Base-by-base conservation (phyloP, 192 early-diverging fungal genomes). In the Dissophora ornata region DNA sequence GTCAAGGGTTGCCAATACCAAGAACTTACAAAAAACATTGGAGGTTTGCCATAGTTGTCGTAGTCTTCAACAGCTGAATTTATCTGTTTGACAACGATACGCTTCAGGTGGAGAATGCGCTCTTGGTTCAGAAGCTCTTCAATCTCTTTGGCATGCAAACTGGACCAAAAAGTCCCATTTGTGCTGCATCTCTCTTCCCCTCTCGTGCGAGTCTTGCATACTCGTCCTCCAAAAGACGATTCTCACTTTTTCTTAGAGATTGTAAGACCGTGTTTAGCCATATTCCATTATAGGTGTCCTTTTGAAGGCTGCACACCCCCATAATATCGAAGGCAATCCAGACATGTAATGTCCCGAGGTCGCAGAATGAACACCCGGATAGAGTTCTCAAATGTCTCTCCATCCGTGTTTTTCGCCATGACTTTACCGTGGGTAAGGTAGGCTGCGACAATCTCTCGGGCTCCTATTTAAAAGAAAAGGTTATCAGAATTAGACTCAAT, bases 41-140 rank as follows among this genome's bases (percentile, higher is more conserved):
- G 36, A 38, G 12, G 36, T 38, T 38, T 38, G 36, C 36, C 36
- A 38, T 38, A 38, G 36, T 38, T 38, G 36, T 12, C 36, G 50
- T 52, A 52, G 24, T 52, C 50, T 29, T 52, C 50, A 52, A 52
- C 50, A 28, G 50, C 26, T 24, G 26, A 26, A 52, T 52, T 52
- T 12, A 52, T 9, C 28, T 52, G 50, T 24, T 28, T 16, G 26
- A 52, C 50, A 24, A 25, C 50, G 24, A 26, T 52, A 26, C 50
- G 50, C 50, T 29, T 52, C 25, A 52, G 26, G 28, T 52, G 50
- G 24, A 28, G 50, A 15, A 52, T 52, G 50, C 50, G 50, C 50
- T 52, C 28, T 22, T 24, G 3, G 28, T 52, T 52, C 24, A 52
- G 28, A 28, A 52, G 50, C 13, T 5, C 24, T 8, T 52, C 50